These are phyloP conservation scores for Yarrowia sp. DNA, from an alignment of 805 yeast species.

Conservation along the genomic window DNA sequence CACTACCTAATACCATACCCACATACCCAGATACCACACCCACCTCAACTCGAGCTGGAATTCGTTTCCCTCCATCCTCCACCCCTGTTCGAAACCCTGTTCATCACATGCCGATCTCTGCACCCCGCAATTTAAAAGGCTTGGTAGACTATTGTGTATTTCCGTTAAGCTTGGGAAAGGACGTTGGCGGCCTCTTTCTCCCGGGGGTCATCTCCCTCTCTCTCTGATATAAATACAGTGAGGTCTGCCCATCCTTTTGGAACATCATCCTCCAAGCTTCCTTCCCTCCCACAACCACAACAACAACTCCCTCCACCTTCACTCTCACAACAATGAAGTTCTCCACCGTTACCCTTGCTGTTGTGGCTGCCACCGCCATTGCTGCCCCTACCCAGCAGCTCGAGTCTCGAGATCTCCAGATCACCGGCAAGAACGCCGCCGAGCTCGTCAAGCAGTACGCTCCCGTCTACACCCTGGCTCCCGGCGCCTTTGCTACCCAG, in stretches of 20 bases:
- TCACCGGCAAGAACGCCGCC: conserved; percentile 24
- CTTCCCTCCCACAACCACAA: neutral
- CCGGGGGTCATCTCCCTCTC: no score
- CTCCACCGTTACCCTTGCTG: conserved; percentile 21
- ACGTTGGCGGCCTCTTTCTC: no score
- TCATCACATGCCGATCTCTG: conserved; percentile 31
- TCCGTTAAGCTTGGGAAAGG: neutral
- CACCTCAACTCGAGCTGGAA: no score
- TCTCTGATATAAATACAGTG: neutral
- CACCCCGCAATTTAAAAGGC: conserved; percentile 32
- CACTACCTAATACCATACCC: no score
- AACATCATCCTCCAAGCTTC: neutral
- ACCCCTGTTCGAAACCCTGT: conserved; percentile 38
- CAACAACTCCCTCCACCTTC: neutral
- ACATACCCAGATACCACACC: no score
- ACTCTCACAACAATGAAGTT: conserved; percentile 22
- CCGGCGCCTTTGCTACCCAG: conserved; percentile 32
- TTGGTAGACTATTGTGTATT: neutral
- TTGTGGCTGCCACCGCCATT: conserved; percentile 15
- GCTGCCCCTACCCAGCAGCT: conserved; percentile 31
- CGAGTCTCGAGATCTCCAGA: conserved; percentile 23
- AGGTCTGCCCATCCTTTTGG: neutral
- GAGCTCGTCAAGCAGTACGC: conserved; percentile 35
- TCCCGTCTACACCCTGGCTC: conserved; percentile 35
- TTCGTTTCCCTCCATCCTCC: neutral